Conservation (phyloP, 768 basidiomycete genomes). For the Calocybe cyanea region DNA sequence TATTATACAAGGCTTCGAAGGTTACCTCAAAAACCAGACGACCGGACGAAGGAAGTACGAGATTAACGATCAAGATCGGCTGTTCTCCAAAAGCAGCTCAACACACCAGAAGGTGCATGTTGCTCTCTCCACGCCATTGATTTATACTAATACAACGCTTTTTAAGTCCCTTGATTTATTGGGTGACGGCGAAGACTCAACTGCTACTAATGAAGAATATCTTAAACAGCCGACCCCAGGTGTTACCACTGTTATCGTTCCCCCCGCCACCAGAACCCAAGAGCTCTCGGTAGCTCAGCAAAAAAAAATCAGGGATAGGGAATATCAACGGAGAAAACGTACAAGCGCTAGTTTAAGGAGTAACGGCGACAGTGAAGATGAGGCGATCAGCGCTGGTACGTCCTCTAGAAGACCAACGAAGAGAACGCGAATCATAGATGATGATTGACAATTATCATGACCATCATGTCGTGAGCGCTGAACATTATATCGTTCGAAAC, state of each 20-base stretch:
- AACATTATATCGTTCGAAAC: not conserved
- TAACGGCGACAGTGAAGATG: conserved; percentile 75
- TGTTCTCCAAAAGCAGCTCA: conserved; percentile 79
- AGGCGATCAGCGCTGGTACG: conserved; percentile 43
- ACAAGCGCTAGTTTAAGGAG: conserved; percentile 61
- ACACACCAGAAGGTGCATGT: conserved; percentile 68
- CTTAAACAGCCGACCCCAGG: conserved; percentile 67
- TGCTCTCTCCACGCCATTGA: conserved; percentile 7
- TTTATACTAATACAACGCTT: not conserved
- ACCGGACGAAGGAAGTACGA: conserved; percentile 69
- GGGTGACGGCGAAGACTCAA: conserved; percentile 63
- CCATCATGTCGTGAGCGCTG: not conserved
- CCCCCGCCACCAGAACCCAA: conserved; percentile 64
- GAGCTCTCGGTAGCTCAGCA: conserved; percentile 69
- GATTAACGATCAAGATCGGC: conserved; percentile 69
- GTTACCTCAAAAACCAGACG: conserved; percentile 77
- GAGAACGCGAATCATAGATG: conserved; percentile 61
- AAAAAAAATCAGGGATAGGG: conserved; percentile 75
- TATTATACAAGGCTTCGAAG: conserved; percentile 84
- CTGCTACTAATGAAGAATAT: conserved; percentile 57
- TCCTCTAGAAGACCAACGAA: conserved; percentile 63
- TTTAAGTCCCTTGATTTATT: conserved; percentile 69
- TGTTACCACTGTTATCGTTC: conserved; percentile 73
- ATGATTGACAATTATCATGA: conserved; percentile 42
- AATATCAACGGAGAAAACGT: conserved; percentile 77